These are phyloP conservation scores for Tympanopsis confertula DNA, from an alignment of 2,329 filamentous ascomycete genomes.

Conservation along the genomic window DNA sequence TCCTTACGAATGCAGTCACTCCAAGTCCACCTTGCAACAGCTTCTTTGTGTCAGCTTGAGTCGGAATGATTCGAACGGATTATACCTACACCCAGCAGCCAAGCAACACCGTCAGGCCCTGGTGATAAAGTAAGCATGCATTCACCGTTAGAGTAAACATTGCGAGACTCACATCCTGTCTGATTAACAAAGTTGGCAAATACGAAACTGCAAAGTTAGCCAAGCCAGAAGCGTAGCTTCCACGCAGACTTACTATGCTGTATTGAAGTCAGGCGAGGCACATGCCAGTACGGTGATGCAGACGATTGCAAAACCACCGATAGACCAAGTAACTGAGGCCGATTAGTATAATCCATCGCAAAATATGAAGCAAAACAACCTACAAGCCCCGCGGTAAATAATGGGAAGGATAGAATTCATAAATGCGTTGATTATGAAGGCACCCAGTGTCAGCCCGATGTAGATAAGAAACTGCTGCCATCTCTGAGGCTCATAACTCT, in stretches of 20 bases:
- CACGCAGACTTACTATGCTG: neutral
- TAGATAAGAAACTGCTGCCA: neutral
- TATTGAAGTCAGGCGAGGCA: neutral
- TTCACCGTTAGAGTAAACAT: too few species aligned
- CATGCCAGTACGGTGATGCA: neutral
- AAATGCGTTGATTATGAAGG: neutral
- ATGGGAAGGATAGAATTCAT: neutral
- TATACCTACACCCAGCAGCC: slow-evolving; percentile 21
- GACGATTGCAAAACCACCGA: neutral
- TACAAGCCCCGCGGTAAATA: neutral
- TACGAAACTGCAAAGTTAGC: neutral
- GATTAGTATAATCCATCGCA: neutral
- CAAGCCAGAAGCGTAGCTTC: neutral
- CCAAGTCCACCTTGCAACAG: slow-evolving; percentile 36
- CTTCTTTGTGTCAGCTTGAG: neutral
- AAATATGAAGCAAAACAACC: neutral
- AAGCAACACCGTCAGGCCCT: slow-evolving; percentile 12
- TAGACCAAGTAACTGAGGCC: neutral
- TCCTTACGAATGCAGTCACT: slow-evolving; percentile 33
- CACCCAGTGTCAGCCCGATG: neutral
- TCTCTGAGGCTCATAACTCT: neutral
- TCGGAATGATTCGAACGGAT: neutral
- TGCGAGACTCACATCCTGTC: neutral
- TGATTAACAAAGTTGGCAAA: neutral
- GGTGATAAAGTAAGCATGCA: too few species aligned